These are phyloP conservation scores for Didymella segeticola DNA, from an alignment of 2,329 filamentous ascomycete species.

Conservation along the genomic window DNA sequence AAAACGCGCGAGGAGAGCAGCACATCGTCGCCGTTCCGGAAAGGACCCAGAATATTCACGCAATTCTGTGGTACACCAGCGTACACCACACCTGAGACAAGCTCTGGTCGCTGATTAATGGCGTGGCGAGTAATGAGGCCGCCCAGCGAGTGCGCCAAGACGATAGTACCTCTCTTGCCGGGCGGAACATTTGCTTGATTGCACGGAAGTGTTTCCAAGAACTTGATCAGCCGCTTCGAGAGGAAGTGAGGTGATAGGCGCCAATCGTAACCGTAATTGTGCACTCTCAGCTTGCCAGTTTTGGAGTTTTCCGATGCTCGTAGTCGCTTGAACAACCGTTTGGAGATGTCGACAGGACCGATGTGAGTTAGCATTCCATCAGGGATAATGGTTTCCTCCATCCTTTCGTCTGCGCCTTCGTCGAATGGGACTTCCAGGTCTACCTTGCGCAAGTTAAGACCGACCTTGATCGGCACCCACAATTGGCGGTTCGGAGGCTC, in stretches of 20 bases:
- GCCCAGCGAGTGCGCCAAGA: slow-evolving; percentile 87
- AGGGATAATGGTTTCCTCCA: slow-evolving; percentile 82
- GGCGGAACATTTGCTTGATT: slow-evolving; percentile 66
- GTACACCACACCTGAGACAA: slow-evolving; percentile 86
- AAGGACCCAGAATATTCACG: slow-evolving; percentile 87
- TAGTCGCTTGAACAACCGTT: slow-evolving; percentile 79
- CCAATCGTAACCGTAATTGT: slow-evolving; percentile 97
- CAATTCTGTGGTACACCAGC: slow-evolving; percentile 85
- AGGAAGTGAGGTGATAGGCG: slow-evolving; percentile 80
- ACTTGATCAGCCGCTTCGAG: slow-evolving; percentile 73
- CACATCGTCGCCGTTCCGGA: slow-evolving; percentile 92
- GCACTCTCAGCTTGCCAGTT: slow-evolving; percentile 75
- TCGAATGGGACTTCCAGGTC: slow-evolving; percentile 87
- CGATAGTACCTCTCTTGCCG: slow-evolving; percentile 71
- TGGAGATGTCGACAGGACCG: slow-evolving; percentile 88
- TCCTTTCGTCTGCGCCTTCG: slow-evolving; percentile 80
- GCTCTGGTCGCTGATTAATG: slow-evolving; percentile 81
- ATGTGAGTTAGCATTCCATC: slow-evolving; percentile 91
- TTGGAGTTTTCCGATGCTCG: slow-evolving; percentile 75
- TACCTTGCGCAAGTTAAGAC: slow-evolving; percentile 87
- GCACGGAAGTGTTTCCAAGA: slow-evolving; percentile 75
- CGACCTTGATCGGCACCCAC: slow-evolving; percentile 94
- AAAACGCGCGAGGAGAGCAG: slow-evolving; percentile 87
- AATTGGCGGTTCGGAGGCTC: slow-evolving; percentile 83
- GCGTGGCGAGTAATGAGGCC: slow-evolving; percentile 88